These are phyloP conservation scores for Penicillium chermesinum DNA, from an alignment of 495 filamentous ascomycete species.

Conservation along the genomic window DNA sequence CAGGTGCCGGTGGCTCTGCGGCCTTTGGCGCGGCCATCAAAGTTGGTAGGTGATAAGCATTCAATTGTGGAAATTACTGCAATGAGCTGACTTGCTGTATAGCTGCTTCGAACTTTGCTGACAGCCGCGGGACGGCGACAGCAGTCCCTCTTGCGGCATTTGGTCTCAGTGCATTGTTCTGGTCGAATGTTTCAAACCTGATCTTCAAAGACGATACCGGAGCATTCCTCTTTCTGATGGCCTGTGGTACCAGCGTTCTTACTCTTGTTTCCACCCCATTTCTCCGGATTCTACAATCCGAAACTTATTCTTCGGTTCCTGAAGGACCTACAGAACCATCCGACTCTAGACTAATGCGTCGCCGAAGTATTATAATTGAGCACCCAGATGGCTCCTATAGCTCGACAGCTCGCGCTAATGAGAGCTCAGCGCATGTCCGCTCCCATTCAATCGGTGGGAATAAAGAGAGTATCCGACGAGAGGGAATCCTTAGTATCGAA, in stretches of 20 bases:
- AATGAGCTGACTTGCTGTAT: slow-evolving; percentile 1
- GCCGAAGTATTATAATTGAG: slow-evolving; percentile 45
- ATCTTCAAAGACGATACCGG: slow-evolving; percentile 82
- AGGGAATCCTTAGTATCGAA: slow-evolving; percentile 78
- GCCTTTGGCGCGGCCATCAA: slow-evolving; percentile 87
- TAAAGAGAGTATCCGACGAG: slow-evolving; percentile 55
- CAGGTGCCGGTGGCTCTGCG: slow-evolving; percentile 80
- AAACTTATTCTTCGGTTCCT: slow-evolving; percentile 62
- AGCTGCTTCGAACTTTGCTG: slow-evolving; percentile 89
- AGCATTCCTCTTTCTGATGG: slow-evolving; percentile 72
- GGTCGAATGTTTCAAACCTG: slow-evolving; percentile 68
- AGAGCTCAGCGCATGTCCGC: slow-evolving; percentile 28
- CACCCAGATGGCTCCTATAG: slow-evolving; percentile 56
- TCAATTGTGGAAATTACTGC: too few species aligned
- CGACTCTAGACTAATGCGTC: slow-evolving; percentile 57
- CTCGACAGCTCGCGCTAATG: slow-evolving; percentile 29
- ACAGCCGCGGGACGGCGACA: slow-evolving; percentile 87
- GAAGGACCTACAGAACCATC: slow-evolving; percentile 31
- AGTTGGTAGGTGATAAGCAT: slow-evolving; percentile 42
- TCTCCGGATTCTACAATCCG: slow-evolving; percentile 62
- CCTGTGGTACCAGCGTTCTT: slow-evolving; percentile 71
- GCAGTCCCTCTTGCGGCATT: slow-evolving; percentile 90
- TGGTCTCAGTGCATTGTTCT: slow-evolving; percentile 94
- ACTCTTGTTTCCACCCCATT: slow-evolving; percentile 74
- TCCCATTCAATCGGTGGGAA: slow-evolving; percentile 30